Evolutionary conservation across 352 stramenopile genomes (phyloP).

Genomic region (Pythium coloratum): DNA sequence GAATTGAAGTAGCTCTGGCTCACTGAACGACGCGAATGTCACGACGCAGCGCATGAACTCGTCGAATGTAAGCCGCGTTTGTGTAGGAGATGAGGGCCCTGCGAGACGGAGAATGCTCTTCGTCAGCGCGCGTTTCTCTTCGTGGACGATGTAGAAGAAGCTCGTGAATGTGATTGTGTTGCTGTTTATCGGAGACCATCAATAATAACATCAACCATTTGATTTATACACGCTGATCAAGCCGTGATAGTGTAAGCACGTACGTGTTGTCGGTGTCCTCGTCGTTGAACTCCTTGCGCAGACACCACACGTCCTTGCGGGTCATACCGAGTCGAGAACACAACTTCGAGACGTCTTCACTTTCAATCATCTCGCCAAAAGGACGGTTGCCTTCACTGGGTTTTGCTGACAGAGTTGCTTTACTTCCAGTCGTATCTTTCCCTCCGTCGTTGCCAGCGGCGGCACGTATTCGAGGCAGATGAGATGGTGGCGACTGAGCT

Average conservation of each 20-base stretch:
- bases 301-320: conserved; percentile 19
- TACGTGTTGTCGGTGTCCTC: conserved; percentile 36
- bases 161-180: conserved; percentile 25
- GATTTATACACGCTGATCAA: not conserved
- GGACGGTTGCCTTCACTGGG: not conserved
- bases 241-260: conserved; percentile 2
- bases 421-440: not conserved
- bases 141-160: conserved; percentile 62
- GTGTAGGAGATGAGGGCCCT: not conserved
- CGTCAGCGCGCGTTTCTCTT: conserved; percentile 46
- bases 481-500: not conserved
- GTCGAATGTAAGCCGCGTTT: conserved; percentile 47
- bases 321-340: conserved; percentile 21
- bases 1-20: conserved; percentile 54
- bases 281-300: conserved; percentile 28
- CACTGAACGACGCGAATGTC: conserved; percentile 47
- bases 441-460: not conserved
- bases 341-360: conserved; percentile 16
- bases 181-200: conserved; percentile 2
- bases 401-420: not conserved
- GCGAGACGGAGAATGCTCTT: conserved; percentile 42
- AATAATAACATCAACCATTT: not conserved
- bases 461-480: not conserved
- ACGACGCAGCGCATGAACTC: conserved; percentile 50
- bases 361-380: conserved; percentile 28